Percentiles rank a stretch among this genome's conserved stretches.
phyloP scores from a whole-genome alignment of 164 flowering plant genomes.

The Annona cherimola region DNA sequence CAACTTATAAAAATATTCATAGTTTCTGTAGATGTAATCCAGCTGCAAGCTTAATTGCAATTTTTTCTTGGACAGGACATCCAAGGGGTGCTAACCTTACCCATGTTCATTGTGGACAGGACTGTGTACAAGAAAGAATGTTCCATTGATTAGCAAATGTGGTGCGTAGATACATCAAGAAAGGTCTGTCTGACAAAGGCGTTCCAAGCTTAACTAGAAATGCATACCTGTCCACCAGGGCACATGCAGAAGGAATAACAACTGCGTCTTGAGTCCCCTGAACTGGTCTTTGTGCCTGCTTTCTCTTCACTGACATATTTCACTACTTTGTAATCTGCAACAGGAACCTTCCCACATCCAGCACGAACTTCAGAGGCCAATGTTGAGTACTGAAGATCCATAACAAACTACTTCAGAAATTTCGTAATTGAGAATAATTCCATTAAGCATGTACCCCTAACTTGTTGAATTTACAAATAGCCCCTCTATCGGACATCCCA shows the following conservation, averaged over 20 bases:
- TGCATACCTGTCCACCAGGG: conserved; percentile 96
- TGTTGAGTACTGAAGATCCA: conserved; percentile 57
- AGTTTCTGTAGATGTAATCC: background rate
- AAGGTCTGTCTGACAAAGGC: background rate
- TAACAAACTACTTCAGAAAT: conserved; percentile 5
- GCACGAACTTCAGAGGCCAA: conserved; percentile 63
- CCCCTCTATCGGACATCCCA: background rate
- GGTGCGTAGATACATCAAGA: background rate
- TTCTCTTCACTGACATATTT: conserved; percentile 45
- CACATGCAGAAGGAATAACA: conserved; percentile 99
- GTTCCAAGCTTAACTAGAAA: background rate
- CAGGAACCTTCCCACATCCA: conserved; percentile 95
- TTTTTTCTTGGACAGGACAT: background rate
- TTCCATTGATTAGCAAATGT: background rate
- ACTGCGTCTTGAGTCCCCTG: conserved; percentile 40
- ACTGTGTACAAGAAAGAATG: background rate
- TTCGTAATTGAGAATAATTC: background rate
- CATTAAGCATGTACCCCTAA: no score
- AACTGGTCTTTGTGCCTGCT: conserved; percentile 13
- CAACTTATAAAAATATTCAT: background rate
- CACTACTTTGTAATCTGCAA: conserved; percentile 93
- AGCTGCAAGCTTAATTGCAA: background rate
- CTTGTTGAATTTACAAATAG: background rate
- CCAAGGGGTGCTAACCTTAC: background rate
- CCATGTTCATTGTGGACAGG: background rate